These are phyloP conservation scores for Abrus pulchellus DNA, from an alignment of 306 rosid genomes.

Conservation along the genomic window DNA sequence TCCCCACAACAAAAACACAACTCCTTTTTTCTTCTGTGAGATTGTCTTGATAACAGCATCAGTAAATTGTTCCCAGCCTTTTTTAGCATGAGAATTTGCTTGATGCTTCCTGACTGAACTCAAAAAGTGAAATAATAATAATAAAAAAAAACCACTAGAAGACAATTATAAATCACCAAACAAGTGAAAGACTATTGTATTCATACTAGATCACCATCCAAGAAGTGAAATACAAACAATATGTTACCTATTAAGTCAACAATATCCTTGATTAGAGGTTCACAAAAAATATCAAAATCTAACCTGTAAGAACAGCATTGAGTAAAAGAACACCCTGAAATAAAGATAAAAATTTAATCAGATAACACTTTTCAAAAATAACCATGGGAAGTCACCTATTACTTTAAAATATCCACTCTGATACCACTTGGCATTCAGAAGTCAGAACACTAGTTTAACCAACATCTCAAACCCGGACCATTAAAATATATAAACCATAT, in stretches of 20 bases:
- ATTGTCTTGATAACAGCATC: slow-evolving; percentile 85
- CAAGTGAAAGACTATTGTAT: background rate
- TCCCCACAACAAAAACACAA: slow-evolving; percentile 93
- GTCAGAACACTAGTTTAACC: too few species aligned
- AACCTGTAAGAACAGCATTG: slow-evolving; percentile 96
- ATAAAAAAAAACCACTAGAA: slow-evolving; percentile 1
- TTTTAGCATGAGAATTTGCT: slow-evolving; percentile 94
- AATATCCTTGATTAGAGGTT: background rate
- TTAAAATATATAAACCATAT: background rate
- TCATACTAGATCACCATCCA: slow-evolving; percentile 17
- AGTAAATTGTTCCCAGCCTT: slow-evolving; percentile 97
- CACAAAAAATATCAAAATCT: slow-evolving; percentile 32
- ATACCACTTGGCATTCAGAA: slow-evolving; percentile 3
- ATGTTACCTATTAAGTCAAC: slow-evolving; percentile 15
- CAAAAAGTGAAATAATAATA: slow-evolving; percentile 35
- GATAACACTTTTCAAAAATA: slow-evolving; percentile 6
- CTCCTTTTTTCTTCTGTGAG: slow-evolving; percentile 86
- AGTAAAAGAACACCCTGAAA: slow-evolving; percentile 94
- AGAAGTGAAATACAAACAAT: background rate
- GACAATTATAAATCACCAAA: slow-evolving; percentile 32
- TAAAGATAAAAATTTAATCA: slow-evolving; percentile 47
- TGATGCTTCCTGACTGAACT: slow-evolving; percentile 84
- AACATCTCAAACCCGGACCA: too few species aligned
- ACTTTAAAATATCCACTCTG: background rate
- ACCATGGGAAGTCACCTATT: background rate